Conservation (phyloP, 331 rosid genomes). For the Pyracantha coccinea region DNA sequence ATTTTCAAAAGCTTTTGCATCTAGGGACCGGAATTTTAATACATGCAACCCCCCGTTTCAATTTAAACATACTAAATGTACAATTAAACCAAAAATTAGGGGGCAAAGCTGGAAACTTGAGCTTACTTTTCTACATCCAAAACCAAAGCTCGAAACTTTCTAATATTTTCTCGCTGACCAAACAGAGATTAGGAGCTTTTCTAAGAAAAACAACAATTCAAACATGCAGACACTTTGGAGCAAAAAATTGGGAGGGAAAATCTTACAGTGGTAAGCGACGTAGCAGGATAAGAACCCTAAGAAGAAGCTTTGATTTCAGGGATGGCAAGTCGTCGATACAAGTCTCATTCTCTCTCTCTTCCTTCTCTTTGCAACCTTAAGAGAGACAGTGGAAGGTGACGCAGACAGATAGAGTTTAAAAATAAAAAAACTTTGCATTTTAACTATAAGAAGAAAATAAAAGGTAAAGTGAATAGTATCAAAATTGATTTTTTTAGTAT, state of each 20-base stretch:
- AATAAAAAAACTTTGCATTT: too few relatives aligned
- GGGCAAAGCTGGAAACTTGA: not conserved
- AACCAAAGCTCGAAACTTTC: slow-evolving; percentile 8
- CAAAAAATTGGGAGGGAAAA: slow-evolving; percentile 5
- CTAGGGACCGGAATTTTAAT: slow-evolving; percentile 6
- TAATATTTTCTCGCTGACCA: slow-evolving; percentile 13
- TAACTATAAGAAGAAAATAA: too few relatives aligned
- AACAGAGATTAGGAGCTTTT: slow-evolving; percentile 6
- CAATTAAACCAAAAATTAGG: not conserved
- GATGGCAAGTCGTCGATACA: slow-evolving; percentile 26
- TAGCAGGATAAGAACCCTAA: not conserved
- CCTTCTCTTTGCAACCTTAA: slow-evolving; percentile 35
- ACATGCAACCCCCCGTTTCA: not conserved
- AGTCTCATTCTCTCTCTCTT: slow-evolving; percentile 17
- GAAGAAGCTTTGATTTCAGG: slow-evolving; percentile 22
- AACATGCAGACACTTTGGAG: slow-evolving; percentile 3
- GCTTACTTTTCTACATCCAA: not conserved
- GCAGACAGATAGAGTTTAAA: slow-evolving; percentile 7
- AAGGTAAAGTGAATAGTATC: too few relatives aligned
- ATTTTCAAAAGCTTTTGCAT: not conserved
- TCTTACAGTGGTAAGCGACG: slow-evolving; percentile 23
- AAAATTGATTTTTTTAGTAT: too few relatives aligned
- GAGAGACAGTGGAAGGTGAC: slow-evolving; percentile 45
- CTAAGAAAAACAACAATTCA: not conserved
- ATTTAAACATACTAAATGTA: not conserved